Evolutionary conservation across 495 filamentous ascomycete genomes (phyloP).

Genomic region (Lasiosphaeria ovina): DNA sequence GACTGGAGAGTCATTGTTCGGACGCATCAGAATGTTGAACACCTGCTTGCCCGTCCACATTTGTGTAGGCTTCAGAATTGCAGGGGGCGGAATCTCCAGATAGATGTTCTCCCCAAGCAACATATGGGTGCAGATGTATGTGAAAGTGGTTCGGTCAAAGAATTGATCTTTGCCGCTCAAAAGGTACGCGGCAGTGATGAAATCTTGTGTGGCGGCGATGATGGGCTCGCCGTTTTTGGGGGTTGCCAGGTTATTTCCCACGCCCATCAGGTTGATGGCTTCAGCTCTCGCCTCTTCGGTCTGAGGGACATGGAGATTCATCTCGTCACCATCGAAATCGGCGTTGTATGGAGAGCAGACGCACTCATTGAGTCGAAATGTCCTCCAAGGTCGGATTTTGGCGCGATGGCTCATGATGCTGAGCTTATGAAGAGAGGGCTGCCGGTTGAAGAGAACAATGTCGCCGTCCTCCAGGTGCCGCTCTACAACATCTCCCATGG

Average conservation of each 20-base stretch:
- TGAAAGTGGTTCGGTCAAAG: conserved; percentile 80
- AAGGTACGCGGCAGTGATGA: conserved; percentile 92
- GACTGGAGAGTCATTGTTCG: conserved; percentile 75
- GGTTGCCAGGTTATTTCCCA: conserved; percentile 92
- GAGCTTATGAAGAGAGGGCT: conserved; percentile 96
- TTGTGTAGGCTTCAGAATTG: conserved; percentile 78
- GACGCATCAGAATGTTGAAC: conserved; percentile 92
- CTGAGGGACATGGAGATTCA: conserved; percentile 99
- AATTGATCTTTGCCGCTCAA: conserved; percentile 92
- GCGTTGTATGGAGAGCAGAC: conserved; percentile 98
- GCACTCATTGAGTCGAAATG: conserved; percentile 96
- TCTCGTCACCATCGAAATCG: conserved; percentile 99
- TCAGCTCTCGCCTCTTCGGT: conserved; percentile 94
- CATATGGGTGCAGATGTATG: conserved; percentile 91
- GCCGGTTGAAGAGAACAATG: conserved; percentile 96
- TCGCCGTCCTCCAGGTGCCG: conserved; percentile 94
- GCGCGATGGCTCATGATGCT: conserved; percentile 93
- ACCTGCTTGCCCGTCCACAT: conserved; percentile 98
- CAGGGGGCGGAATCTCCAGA: conserved; percentile 82
- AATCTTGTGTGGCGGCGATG: conserved; percentile 97
- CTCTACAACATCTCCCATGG: conserved; percentile 85
- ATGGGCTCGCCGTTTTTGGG: conserved; percentile 98
- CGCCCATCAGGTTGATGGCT: conserved; percentile 95
- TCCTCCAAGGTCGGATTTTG: conserved; percentile 92
- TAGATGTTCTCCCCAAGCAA: conserved; percentile 68